Evolutionary conservation across 306 rosid genomes (phyloP), one percentile per base, ranked within the genome.

Genomic region (Lathyrus aphaca): DNA sequence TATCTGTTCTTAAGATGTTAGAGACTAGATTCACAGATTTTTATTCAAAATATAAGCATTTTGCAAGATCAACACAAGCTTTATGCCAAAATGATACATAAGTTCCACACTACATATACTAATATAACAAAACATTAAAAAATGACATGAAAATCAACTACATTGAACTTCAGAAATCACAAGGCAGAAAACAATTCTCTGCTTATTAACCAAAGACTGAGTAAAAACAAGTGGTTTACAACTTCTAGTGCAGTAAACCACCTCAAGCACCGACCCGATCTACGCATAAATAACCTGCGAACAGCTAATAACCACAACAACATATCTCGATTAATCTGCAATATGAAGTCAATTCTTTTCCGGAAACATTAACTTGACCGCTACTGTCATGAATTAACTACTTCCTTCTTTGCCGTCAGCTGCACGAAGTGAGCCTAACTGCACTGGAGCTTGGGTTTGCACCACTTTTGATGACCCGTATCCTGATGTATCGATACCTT

Each of bases 381-480:
- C 74, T 64, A 66, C 51, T 48, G 48, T 21, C 3, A 42, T 25
- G 62, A 45, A 49, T 40, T 70, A 48, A 45, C 46, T 61, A 19
- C 79, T 69, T 85, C 79, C 91, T 63, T 94, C 96, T 73, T 91
- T 91, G 72, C 99, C 99, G 46, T 94, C 97, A 1, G 92, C 96
- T 1, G 96, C 95, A 43, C 92, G 95, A 16, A 94, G 92, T 6
- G 99, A 94, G 40, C 99, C 99, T 10, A 94, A 90, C 63, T 88
- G 96, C 77, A 94, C 96, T 1, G 97, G 99, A 67, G 97, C 97
- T 79, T 94, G 96, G 68, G 99, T 94, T 79, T 88, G 87, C 62
- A 94, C 99, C 70, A 94, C 97, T 81, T 94, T 94, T 38, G 99
- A 91, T 53, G 99, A 82, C 27, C 99, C 95, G 35, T 94, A 94